Base-by-base conservation (phyloP, 208 protist species). In the Trypanosoma platydactyli region DNA sequence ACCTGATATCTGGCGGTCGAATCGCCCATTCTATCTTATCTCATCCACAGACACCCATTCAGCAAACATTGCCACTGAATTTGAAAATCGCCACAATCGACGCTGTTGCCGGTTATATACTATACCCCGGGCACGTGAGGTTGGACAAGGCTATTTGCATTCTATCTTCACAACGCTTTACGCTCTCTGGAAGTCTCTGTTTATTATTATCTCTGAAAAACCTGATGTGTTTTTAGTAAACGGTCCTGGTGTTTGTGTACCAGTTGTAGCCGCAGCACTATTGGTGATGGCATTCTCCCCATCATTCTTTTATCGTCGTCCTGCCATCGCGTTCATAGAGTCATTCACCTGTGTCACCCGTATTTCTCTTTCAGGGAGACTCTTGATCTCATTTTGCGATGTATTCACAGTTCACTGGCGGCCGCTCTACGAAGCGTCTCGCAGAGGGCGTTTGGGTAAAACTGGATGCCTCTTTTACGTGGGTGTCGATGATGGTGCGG, bases 211-310 rank as follows among this genome's bases (percentile, higher is more conserved):
- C 24, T 73, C 70, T 1, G 81, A 91, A 61, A 52, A 51, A 51
- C 88, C 90, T 1, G 80, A 89, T 50, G 80, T 95, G 38, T 65
- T 96, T 65, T 73, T 98, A n/a, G 77, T 75, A 7, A 98, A 98
- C 64, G 94, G 94, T 1, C 94, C 94, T 52, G 94, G 92, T 25
- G 89, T 95, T 48, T 98, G 94, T 69, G 70, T 98, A 33, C 94
- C 94, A 15, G 80, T 97, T 12, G 82, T 92, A 18, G 56, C 71
- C 11, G 88, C 89, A 1, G 64, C 73, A 7, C 15, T 88, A 25
- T 67, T 89, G 20, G 24, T 96, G 7, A 56, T 82, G 1, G 42
- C 75, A 22, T 67, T 88, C 45, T 60, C 45, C n/a, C 80, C 79
- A 27, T 86, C 76, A 64, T 70, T 62, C 27, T 62, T 53, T 53